phyloP scores from a whole-genome alignment of 352 stramenopile species.

The Peronosclerospora sorghi region DNA sequence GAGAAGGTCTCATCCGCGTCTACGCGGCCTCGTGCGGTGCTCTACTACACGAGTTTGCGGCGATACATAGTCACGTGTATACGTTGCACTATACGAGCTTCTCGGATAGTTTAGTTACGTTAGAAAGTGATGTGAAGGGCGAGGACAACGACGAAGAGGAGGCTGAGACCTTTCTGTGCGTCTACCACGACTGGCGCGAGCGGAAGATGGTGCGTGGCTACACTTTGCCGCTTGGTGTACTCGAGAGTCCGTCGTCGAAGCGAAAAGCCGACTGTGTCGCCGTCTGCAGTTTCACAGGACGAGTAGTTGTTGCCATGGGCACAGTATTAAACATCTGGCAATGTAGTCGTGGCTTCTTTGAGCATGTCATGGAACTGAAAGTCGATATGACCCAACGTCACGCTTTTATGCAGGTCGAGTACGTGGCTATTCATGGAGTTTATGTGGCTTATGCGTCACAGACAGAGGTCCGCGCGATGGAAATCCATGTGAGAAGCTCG shows the following conservation, averaged over 20 bases:
- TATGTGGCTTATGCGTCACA: constrained; percentile 67
- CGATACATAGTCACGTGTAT: constrained; percentile 61
- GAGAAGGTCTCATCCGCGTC: constrained; percentile 65
- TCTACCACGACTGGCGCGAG: constrained; percentile 83
- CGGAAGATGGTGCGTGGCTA: constrained; percentile 71
- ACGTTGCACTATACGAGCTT: constrained; percentile 79
- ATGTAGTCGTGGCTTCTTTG: constrained; percentile 75
- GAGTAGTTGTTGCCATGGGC: constrained; percentile 67
- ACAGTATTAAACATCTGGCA: constrained; percentile 79
- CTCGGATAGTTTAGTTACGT: constrained; percentile 75
- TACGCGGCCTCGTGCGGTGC: constrained; percentile 66
- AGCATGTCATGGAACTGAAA: constrained; percentile 83
- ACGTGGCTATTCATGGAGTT: constrained; percentile 68
- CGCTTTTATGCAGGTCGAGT: constrained; percentile 61
- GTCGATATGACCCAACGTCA: constrained; percentile 70
- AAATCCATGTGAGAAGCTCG: constrained; percentile 56
- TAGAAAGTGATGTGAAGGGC: constrained; percentile 43
- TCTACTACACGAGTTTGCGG: constrained; percentile 71
- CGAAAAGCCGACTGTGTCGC: constrained; percentile 57
- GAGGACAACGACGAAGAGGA: constrained; percentile 23
- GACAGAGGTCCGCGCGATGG: constrained; percentile 73
- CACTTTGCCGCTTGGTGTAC: constrained; percentile 63
- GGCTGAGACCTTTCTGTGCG: constrained; percentile 71
- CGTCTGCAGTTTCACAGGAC: constrained; percentile 76
- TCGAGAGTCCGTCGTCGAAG: constrained; percentile 43